Conservation (phyloP, 805 yeast species). For the Ogataea methylovora region DNA sequence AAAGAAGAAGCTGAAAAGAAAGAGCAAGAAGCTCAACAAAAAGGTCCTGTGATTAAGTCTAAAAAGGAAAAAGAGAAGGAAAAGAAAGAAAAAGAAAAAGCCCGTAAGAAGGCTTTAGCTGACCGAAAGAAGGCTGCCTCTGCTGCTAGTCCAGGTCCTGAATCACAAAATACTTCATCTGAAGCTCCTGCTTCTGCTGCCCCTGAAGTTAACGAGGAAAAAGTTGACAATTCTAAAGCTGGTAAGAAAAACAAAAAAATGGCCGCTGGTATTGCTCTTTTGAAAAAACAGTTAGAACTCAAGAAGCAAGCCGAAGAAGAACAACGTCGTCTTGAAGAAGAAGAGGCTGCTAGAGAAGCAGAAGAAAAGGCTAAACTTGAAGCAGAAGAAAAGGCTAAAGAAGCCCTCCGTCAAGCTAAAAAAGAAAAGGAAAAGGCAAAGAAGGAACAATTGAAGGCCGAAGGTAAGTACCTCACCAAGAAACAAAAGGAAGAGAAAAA, state of each 20-base stretch:
- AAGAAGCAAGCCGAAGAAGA: constrained; percentile 86
- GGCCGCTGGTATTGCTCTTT: constrained; percentile 87
- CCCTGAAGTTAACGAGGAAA: constrained; percentile 27
- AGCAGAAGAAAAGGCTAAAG: constrained; percentile 58
- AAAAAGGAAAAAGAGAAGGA: constrained; percentile 95
- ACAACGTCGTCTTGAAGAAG: constrained; percentile 63
- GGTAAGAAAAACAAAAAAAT: constrained; percentile 67
- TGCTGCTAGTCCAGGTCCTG: constrained; percentile 10
- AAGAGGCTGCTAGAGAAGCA: constrained; percentile 41
- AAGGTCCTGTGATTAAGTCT: constrained; percentile 69
- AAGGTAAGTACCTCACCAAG: constrained; percentile 89
- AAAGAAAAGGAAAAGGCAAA: constrained; percentile 78
- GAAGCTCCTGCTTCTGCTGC: constrained; percentile 29
- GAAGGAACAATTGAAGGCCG: constrained; percentile 89
- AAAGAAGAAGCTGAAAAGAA: constrained; percentile 47
- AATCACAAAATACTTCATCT: constrained; percentile 34
- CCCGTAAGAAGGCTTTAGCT: constrained; percentile 83
- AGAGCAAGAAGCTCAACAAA: constrained; percentile 15
- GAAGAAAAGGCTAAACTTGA: constrained; percentile 43
- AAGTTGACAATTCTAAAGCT: constrained; percentile 21
- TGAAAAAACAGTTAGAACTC: constrained; percentile 82
- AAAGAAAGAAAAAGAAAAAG: constrained; percentile 88
- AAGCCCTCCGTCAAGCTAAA: constrained; percentile 57
- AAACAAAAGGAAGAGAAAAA: constrained; percentile 93
- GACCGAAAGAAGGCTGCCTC: constrained; percentile 63